Base-by-base conservation (phyloP, 768 basidiomycete genomes). In the Clitopilus hobsonii region DNA sequence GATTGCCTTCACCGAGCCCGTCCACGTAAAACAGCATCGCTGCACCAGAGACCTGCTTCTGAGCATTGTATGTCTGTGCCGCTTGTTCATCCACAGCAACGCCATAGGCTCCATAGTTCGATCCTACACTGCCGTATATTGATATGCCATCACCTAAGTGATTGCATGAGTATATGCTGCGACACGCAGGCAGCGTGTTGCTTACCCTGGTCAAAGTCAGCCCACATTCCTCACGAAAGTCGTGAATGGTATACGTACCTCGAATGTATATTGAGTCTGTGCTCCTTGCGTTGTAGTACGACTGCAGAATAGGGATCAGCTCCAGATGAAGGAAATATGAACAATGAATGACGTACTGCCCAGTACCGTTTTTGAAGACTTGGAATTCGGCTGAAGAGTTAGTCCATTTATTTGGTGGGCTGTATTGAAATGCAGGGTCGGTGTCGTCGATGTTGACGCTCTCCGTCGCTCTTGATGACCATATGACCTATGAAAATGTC, bases 51-150 rank as follows among this genome's bases (percentile, higher is more conserved):
- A 36, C 52, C 2, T 47, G n/a, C 47, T 60, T 58, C 20, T 24
- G 55, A 11, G 62, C 67, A 32, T 61, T 60, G 53, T 61, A 66
- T 2, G 54, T 54, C 18, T 50, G 58, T 0, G 56, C 36, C 2
- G 60, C 22, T 16, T 52, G 22, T 16, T 56, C 59, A 55, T 72
- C 69, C 2, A 72, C n/a, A 22, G 61, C 29, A 6, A 67, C 60
- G 4, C 52, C 51, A 30, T 65, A 70, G 4, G 57, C 38, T 1
- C 56, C 59, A 24, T 65, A 56, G 13, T 55, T 45, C 22, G 67
- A 65, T n/a, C 68, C 65, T 28, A 74, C 68, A 4, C 69, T n/a
- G 5, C 76, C 74, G 24, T 68, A 69, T 22, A 74, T 65, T 20
- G 67, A 49, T 54, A 75, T 38, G 60, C 60, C 57, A 62, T 62